Evolutionary conservation across 2,329 filamentous ascomycete species (phyloP), one percentile per base, ranked within the genome.

Genomic region (Ilyonectria robusta): DNA sequence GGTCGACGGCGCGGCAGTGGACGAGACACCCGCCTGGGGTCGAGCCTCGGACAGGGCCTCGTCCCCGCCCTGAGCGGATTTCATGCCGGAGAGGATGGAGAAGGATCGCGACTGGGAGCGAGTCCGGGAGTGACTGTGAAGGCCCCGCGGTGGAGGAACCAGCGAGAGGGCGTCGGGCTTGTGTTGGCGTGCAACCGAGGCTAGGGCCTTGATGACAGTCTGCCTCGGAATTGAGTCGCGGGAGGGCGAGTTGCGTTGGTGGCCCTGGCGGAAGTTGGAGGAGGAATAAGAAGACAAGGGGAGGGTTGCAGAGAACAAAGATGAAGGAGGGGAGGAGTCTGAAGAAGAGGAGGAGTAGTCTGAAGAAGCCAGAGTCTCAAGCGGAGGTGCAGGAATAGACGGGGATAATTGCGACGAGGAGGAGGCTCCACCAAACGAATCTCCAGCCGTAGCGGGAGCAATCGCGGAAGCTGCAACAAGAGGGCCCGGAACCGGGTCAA

Each of bases 161-260:
- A 93, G 81, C 31, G 90, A 89, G 23, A 92, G 86, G 55, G 89
- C 85, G 77, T 91, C 87, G 59, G 91, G 87, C 76, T 89, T 88
- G 73, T 87, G 86, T 73, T 85, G 87, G 76, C 87, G 87, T 64
- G 86, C 83, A 48, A 88, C 85, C 15, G 93, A 94, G 62, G 92
- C 92, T 72, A 95, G 82, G 6, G 93, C 93, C 83, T 96, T 95
- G 84, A 95, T 89, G 76, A 94, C 90, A 62, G 93, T 95, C 81
- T 95, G 93, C 70, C 90, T 90, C 13, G 93, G 93, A 71, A 95
- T 85, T 2, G 71, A 58, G 75, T 93, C 92, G 77, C 88, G 86
- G 11, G 91, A 92, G 35, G 85, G 83, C 17, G 83, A 80, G 79
- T 82, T 85, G 78, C 85, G 86, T 58, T 81, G 84, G 70, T 86